These are phyloP conservation scores for Agaricales sp. DNA, from an alignment of 1,284 basidiomycete genomes.

Conservation along the genomic window DNA sequence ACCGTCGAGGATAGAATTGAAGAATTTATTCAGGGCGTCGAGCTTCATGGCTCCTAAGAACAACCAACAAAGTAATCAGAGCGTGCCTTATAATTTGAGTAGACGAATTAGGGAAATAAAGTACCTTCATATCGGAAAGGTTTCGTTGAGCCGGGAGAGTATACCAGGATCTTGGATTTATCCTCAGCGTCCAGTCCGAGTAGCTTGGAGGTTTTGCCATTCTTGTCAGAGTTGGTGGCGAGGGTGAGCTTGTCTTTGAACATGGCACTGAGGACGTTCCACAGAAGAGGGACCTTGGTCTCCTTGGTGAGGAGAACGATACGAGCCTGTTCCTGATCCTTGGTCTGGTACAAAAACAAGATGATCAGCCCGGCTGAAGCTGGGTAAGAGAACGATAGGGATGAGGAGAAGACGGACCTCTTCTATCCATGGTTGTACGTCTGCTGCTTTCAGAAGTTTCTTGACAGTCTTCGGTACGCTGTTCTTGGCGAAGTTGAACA, in stretches of 20 bases:
- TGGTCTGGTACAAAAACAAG: conserved; percentile 17
- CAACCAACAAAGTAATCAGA: background rate
- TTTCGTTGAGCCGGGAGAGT: conserved; percentile 43
- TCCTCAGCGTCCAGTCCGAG: conserved; percentile 48
- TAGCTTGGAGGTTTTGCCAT: conserved; percentile 43
- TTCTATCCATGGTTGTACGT: conserved; percentile 51
- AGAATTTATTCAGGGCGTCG: conserved; percentile 56
- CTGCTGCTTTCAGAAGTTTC: conserved; percentile 51
- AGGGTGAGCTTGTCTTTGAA: conserved; percentile 59
- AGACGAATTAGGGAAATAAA: conserved; percentile 8
- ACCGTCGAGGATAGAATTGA: conserved; percentile 57
- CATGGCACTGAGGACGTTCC: conserved; percentile 77
- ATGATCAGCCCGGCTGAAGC: background rate
- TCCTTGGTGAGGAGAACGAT: conserved; percentile 69
- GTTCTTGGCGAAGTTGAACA: conserved; percentile 72
- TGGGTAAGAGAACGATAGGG: background rate
- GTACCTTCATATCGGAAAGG: conserved; percentile 53
- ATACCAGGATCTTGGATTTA: conserved; percentile 55
- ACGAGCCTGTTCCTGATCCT: conserved; percentile 44
- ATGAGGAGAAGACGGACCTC: conserved; percentile 30
- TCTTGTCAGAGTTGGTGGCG: conserved; percentile 58
- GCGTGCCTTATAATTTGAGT: background rate
- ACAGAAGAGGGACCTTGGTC: conserved; percentile 73
- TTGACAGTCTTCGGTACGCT: conserved; percentile 62
- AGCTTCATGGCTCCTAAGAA: conserved; percentile 48